Conservation (phyloP, 371 early-diverging fungal genomes). For the Mortierella sp. region DNA sequence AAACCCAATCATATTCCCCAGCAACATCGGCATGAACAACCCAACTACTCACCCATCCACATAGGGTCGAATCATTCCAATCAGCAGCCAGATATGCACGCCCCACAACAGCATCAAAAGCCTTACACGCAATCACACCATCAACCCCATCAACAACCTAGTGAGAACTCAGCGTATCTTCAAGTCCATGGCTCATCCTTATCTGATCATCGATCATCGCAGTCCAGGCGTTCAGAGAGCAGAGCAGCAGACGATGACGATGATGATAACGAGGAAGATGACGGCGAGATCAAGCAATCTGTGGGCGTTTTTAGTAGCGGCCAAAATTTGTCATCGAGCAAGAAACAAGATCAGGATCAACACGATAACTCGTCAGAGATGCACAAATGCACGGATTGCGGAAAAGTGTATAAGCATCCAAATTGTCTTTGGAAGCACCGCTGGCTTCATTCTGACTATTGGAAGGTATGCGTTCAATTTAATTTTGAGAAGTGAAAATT, state of each 20-base stretch:
- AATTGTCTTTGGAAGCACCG: slow-evolving; percentile 78
- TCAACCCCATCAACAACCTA: not conserved
- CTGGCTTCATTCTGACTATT: slow-evolving; percentile 80
- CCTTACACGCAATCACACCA: slow-evolving; percentile 1
- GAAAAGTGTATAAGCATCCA: slow-evolving; percentile 78
- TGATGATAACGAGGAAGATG: slow-evolving; percentile 38
- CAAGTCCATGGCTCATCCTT: not conserved
- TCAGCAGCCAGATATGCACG: not conserved
- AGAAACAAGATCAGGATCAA: slow-evolving; percentile 7
- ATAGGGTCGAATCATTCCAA: not conserved
- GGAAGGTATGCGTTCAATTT: slow-evolving; percentile 57
- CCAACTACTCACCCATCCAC: not conserved
- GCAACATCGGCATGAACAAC: slow-evolving; percentile 1
- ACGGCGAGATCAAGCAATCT: slow-evolving; percentile 34
- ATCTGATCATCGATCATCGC: slow-evolving; percentile 9
- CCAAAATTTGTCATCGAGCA: not conserved
- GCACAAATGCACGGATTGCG: slow-evolving; percentile 72
- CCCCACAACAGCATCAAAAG: not conserved
- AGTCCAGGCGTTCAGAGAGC: slow-evolving; percentile 7
- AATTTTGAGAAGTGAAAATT: not conserved
- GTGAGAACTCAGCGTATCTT: not conserved
- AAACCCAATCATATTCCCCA: slow-evolving; percentile 3
- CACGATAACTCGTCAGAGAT: slow-evolving; percentile 21
- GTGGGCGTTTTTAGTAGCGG: not conserved
- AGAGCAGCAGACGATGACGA: slow-evolving; percentile 31